Conservation (phyloP, 2,329 filamentous ascomycete species). For the Trichoderma semiorbis region DNA sequence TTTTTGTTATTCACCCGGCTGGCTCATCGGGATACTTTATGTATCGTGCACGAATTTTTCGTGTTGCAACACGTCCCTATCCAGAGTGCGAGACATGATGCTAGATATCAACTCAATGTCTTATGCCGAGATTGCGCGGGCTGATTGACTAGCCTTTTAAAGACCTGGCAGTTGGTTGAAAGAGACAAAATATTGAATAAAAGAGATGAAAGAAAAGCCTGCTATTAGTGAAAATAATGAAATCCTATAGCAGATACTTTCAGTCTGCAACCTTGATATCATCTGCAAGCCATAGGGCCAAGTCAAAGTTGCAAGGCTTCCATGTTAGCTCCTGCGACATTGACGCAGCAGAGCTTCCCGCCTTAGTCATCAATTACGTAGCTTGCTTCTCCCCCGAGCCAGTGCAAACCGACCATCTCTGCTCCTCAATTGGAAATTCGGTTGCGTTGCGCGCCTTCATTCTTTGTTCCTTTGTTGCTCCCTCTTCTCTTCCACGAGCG, state of each 20-base stretch:
- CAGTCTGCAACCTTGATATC: neutral
- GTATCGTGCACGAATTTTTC: no score
- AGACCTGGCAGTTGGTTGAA: no score
- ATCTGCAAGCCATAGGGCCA: no score
- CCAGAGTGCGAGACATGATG: no score
- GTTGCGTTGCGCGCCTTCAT: neutral
- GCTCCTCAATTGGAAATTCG: neutral
- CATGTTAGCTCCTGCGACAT: neutral
- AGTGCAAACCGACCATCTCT: neutral
- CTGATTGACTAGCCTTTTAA: no score
- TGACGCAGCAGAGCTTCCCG: neutral
- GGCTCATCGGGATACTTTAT: neutral
- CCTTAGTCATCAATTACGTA: neutral
- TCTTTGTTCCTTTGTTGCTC: neutral
- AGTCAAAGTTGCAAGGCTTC: neutral
- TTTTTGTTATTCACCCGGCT: neutral
- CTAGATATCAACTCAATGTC: no score
- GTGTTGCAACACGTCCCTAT: no score
- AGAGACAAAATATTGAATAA: no score
- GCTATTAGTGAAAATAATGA: neutral
- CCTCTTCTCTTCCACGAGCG: neutral
- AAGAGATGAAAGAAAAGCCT: neutral
- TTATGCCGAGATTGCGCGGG: no score
- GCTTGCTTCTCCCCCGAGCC: neutral
- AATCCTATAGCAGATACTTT: neutral